Conservation (phyloP, 1,284 basidiomycete species). For the Bjerkandera adusta region DNA sequence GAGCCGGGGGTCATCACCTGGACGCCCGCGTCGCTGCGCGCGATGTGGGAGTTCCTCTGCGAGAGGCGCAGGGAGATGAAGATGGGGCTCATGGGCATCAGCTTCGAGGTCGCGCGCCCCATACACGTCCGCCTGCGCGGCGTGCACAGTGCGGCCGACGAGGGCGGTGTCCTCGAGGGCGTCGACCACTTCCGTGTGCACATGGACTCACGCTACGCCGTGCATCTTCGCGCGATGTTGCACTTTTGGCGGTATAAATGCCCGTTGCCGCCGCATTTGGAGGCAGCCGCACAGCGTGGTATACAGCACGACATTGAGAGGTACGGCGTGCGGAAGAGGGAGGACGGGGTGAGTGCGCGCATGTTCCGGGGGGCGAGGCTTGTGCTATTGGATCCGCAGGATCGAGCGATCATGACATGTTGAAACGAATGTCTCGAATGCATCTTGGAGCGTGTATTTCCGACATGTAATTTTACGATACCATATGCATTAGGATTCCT, state of each 20-base stretch:
- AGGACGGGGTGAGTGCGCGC: not conserved
- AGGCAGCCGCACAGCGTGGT: not conserved
- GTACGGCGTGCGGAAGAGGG: conserved; percentile 2
- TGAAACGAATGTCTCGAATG: not conserved
- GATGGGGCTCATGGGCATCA: conserved; percentile 36
- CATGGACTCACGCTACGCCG: conserved; percentile 49
- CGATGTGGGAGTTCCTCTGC: conserved; percentile 56
- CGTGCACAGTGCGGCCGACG: too few species aligned
- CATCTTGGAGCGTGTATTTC: not conserved
- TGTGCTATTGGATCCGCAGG: conserved; percentile 15
- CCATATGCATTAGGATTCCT: too few species aligned
- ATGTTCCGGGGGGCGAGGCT: conserved; percentile 13
- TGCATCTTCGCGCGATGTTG: conserved; percentile 49
- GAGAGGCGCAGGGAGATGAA: conserved; percentile 35
- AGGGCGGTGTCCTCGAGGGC: conserved; percentile 25
- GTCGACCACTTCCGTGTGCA: conserved; percentile 62
- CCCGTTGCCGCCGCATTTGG: conserved; percentile 1
- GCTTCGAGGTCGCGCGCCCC: conserved; percentile 15
- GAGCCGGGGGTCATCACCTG: conserved; percentile 39
- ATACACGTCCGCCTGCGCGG: not conserved
- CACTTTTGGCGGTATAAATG: conserved; percentile 46
- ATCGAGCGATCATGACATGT: conserved; percentile 9
- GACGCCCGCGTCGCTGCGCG: conserved; percentile 42
- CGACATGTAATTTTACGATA: too few species aligned
- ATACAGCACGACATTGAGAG: not conserved